These are phyloP conservation scores for Takashimella tepidaria DNA, from an alignment of 1,284 basidiomycete genomes.

Conservation along the genomic window DNA sequence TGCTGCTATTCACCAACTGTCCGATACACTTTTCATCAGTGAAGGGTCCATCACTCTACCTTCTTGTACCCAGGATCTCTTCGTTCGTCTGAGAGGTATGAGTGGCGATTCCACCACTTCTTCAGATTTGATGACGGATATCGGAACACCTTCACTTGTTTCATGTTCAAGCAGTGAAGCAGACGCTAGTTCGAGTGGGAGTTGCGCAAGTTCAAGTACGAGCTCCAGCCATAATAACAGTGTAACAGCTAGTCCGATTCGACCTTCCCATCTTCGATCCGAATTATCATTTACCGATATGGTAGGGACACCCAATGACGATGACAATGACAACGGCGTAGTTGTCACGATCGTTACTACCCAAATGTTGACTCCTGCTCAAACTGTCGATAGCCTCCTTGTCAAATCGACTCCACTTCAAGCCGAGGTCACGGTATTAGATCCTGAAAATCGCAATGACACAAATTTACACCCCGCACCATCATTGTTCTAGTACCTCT, in stretches of 20 bases:
- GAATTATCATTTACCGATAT: neutral
- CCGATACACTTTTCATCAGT: neutral
- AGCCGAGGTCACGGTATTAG: neutral
- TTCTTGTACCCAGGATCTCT: neutral
- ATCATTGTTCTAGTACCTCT: too few species aligned
- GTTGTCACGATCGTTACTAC: neutral
- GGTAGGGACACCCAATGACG: neutral
- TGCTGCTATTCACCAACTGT: neutral
- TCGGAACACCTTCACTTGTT: conserved; percentile 22
- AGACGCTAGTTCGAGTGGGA: too few species aligned
- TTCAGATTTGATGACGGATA: neutral
- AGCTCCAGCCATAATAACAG: too few species aligned
- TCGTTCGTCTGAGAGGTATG: neutral
- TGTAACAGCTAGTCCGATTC: neutral
- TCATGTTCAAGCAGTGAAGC: conserved; percentile 1
- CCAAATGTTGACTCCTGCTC: neutral
- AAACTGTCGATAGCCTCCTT: neutral
- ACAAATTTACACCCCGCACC: too few species aligned
- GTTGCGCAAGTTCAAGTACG: neutral
- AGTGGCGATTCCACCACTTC: neutral
- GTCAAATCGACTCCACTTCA: neutral
- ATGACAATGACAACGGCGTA: too few species aligned
- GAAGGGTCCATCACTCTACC: neutral
- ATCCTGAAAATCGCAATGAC: too few species aligned
- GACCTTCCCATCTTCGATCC: neutral